These are phyloP conservation scores for Exophiala sideris DNA, from an alignment of 2,329 filamentous ascomycete species.

Conservation along the genomic window DNA sequence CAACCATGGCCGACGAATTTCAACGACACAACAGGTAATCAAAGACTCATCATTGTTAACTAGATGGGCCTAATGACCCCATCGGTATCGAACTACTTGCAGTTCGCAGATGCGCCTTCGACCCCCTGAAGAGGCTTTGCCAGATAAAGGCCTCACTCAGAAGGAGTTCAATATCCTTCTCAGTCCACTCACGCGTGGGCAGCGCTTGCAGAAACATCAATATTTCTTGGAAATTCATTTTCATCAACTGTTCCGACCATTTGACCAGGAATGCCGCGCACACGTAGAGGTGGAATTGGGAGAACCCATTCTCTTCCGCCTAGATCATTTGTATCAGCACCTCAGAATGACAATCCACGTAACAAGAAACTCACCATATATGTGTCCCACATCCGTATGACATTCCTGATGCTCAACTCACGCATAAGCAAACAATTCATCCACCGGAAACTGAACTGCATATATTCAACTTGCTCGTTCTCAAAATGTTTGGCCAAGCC, in stretches of 20 bases:
- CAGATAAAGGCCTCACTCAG: conserved; percentile 97
- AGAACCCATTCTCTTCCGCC: conserved; percentile 98
- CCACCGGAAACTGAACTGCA: conserved; percentile 98
- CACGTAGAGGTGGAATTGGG: conserved; percentile 96
- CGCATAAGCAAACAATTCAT: conserved; percentile 99
- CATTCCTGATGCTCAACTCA: conserved; percentile 93
- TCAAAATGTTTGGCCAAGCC: conserved; percentile 84
- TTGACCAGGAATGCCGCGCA: conserved; percentile 97
- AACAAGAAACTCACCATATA: conserved; percentile 69
- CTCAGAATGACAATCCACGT: neutral
- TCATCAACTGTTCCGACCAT: conserved; percentile 90
- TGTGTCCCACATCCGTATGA: conserved; percentile 99
- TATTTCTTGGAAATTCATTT: conserved; percentile 88
- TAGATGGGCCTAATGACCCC: conserved; percentile 27
- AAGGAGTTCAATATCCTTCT: conserved; percentile 95
- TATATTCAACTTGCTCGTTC: conserved; percentile 90
- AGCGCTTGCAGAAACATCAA: conserved; percentile 99
- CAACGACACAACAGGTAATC: too few relatives aligned
- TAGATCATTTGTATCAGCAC: conserved; percentile 38
- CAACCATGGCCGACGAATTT: neutral
- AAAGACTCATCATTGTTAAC: conserved; percentile 5
- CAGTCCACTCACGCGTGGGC: conserved; percentile 90
- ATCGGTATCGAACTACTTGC: conserved; percentile 24
- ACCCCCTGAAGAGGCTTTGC: conserved; percentile 96
- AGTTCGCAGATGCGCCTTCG: conserved; percentile 74